These are phyloP conservation scores for Emmonsiellopsis sp. DNA, from an alignment of 2,329 filamentous ascomycete genomes.

Conservation along the genomic window DNA sequence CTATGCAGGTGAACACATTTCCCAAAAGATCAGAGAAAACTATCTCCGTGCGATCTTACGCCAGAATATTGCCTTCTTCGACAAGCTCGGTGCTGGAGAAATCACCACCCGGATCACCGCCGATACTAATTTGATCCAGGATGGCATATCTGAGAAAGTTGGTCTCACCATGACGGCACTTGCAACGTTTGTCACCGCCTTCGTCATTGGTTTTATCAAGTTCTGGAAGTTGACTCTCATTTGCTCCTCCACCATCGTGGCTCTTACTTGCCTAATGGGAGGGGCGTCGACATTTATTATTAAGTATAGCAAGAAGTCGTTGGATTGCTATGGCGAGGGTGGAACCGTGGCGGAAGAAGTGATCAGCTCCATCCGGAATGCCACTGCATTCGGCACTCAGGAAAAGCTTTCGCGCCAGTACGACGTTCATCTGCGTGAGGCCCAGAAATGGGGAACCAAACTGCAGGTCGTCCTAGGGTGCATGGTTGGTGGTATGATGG, in stretches of 20 bases:
- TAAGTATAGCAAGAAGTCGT: slow-evolving; percentile 67
- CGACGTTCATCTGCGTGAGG: slow-evolving; percentile 61
- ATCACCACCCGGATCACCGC: slow-evolving; percentile 91
- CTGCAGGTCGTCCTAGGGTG: slow-evolving; percentile 62
- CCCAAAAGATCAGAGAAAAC: slow-evolving; percentile 67
- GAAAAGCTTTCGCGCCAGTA: slow-evolving; percentile 84
- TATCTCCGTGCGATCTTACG: slow-evolving; percentile 77
- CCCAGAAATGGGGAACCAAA: slow-evolving; percentile 67
- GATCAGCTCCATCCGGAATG: slow-evolving; percentile 84
- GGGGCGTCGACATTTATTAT: slow-evolving; percentile 64
- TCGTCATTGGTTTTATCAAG: slow-evolving; percentile 81
- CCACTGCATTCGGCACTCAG: slow-evolving; percentile 87
- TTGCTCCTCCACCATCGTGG: slow-evolving; percentile 69
- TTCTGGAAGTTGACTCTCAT: slow-evolving; percentile 94
- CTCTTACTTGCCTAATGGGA: slow-evolving; percentile 70
- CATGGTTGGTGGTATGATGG: slow-evolving; percentile 80
- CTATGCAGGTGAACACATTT: slow-evolving; percentile 72
- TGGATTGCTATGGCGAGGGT: slow-evolving; percentile 72
- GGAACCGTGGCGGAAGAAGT: slow-evolving; percentile 91
- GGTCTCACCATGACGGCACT: slow-evolving; percentile 66
- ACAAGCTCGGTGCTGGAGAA: slow-evolving; percentile 85
- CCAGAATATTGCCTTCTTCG: slow-evolving; percentile 88
- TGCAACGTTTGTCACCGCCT: slow-evolving; percentile 78
- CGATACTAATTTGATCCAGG: slow-evolving; percentile 87
- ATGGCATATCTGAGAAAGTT: slow-evolving; percentile 87